These are phyloP conservation scores for Microdochium nivale DNA, from an alignment of 2,329 filamentous ascomycete species.

Conservation along the genomic window DNA sequence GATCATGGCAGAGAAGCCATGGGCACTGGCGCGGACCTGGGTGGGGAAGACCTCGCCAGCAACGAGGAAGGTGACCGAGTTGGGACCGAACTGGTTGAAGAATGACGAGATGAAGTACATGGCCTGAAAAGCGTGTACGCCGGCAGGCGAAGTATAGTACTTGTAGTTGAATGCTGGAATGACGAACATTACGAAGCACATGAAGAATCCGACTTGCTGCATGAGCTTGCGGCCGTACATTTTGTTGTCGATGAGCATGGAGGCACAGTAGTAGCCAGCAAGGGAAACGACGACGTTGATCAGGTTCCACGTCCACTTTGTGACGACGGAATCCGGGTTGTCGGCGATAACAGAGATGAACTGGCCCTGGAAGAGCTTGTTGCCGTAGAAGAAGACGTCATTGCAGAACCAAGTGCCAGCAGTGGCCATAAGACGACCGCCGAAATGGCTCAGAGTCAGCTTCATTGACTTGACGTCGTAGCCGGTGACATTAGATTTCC, in stretches of 20 bases:
- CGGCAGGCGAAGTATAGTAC: constrained; percentile 64
- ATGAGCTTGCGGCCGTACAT: constrained; percentile 93
- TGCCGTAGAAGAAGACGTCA: constrained; percentile 98
- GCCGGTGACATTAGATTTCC: constrained; percentile 77
- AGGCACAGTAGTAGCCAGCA: constrained; percentile 82
- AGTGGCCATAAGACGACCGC: constrained; percentile 77
- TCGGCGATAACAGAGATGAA: constrained; percentile 80
- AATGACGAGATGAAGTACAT: constrained; percentile 98
- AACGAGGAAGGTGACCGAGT: constrained; percentile 91
- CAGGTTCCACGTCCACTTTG: constrained; percentile 85
- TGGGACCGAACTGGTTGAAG: constrained; percentile 98
- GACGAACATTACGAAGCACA: constrained; percentile 89
- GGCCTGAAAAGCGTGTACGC: constrained; percentile 85
- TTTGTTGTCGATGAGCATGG: constrained; percentile 89
- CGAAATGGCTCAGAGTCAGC: constrained; percentile 74
- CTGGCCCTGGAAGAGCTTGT: constrained; percentile 89
- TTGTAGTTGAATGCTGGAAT: constrained; percentile 82
- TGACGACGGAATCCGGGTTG: constrained; percentile 64
- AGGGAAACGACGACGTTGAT: constrained; percentile 84
- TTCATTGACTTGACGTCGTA: constrained; percentile 82
- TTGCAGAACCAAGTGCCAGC: constrained; percentile 91
- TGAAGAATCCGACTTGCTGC: constrained; percentile 89
- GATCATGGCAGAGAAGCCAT: constrained; percentile 87
- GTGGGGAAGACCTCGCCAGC: constrained; percentile 96
- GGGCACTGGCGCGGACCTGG: constrained; percentile 83